phyloP scores from a whole-genome alignment of 2,329 filamentous ascomycete genomes.

The Chrysoporthe deuterocubensis region DNA sequence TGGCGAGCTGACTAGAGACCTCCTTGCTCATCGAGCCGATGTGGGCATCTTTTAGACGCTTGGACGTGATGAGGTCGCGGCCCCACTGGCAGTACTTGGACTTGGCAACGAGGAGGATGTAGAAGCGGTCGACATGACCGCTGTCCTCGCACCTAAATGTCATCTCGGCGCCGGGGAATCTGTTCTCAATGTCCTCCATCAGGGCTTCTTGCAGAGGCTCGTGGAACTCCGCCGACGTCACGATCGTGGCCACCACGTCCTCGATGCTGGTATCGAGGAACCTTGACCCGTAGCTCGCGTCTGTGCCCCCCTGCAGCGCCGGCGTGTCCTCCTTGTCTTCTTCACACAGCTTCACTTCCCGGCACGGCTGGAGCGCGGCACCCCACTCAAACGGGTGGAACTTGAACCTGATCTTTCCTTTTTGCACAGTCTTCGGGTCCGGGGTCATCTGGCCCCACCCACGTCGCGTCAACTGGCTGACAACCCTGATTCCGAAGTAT shows the following conservation, averaged over 20 bases:
- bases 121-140: constrained; percentile 54
- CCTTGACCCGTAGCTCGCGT: not conserved
- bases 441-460: constrained; percentile 50
- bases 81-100: constrained; percentile 53
- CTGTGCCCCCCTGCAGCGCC: not conserved
- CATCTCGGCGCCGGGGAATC: constrained; percentile 51
- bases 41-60: constrained; percentile 29
- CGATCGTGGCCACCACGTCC: constrained; percentile 54
- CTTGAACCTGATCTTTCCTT: constrained; percentile 51
- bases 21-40: constrained; percentile 38
- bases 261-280: constrained; percentile 40
- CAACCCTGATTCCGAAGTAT: constrained; percentile 53
- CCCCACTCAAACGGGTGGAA: constrained; percentile 45
- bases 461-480: constrained; percentile 49
- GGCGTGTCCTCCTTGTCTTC: constrained; percentile 27
- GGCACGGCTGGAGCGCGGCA: constrained; percentile 41
- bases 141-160: constrained; percentile 56
- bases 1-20: constrained; percentile 50
- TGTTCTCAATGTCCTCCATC: constrained; percentile 42
- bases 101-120: constrained; percentile 60
- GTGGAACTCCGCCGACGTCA: constrained; percentile 52
- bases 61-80: constrained; percentile 46
- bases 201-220: constrained; percentile 47
- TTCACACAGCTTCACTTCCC: constrained; percentile 30
- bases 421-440: constrained; percentile 39